Base-by-base conservation (phyloP, 805 yeast genomes). In the Myxozyma kluyveri region DNA sequence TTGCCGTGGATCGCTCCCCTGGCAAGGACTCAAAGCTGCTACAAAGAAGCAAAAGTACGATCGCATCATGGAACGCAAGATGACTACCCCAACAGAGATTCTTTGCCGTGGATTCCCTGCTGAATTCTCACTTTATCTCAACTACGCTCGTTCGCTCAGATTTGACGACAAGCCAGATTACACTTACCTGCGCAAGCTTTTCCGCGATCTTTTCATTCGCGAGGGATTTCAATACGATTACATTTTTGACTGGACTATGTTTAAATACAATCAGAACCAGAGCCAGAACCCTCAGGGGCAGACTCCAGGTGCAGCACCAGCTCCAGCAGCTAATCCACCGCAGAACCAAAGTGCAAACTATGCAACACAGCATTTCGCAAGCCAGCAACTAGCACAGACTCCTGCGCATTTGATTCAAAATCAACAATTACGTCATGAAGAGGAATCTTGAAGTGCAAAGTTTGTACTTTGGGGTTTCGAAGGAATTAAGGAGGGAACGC, bases 11-110 rank as follows among this genome's bases (percentile, higher is more conserved):
- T 86, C 95, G 17, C 80, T 91, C 64, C 99, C 99, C 49, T 91
- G 99, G 99, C 99, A 91, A 72, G 99, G 99, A 3, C 79, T 91
- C 65, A 89, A 89, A 72, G 99, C 98, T 36, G 93, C 91, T 23
- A 88, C 96, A 14, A 91, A 91, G 74, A 87, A 95, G 73, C 97
- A 91, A 70, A 91, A 93, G 72, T 91, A 91, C 71, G 97, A 91
- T 72, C 80, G 96, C 57, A 93, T 91, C 63, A 83, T 91, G 83
- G 97, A 91, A 69, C 88, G 87, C 75, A 91, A 91, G 71, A 82
- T 90, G 81, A 82, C 95, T 45, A 88, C 96, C 6, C 84, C 95
- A 23, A 80, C 90, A 37, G 93, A 87, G 65, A 79, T 82, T 12
- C 78, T 91, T 63, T 90, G 96, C 58, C 82, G 88, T 65, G 98